Evolutionary conservation across 208 protist species (phyloP).

Genomic region (Leishmania mexicana): DNA sequence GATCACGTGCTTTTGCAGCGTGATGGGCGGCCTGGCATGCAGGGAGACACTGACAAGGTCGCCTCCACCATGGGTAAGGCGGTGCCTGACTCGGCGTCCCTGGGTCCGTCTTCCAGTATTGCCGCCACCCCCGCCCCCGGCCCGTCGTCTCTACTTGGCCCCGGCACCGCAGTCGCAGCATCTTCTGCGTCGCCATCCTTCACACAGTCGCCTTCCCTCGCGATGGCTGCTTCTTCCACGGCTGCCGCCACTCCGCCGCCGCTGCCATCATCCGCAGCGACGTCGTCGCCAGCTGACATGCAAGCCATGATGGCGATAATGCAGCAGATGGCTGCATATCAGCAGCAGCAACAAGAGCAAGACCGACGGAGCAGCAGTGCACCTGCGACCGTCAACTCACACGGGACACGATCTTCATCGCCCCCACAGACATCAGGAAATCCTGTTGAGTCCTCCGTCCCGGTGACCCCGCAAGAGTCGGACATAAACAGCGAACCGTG

Average conservation of each 20-base stretch:
- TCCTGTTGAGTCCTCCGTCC: slow-evolving; percentile 17
- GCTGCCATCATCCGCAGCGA: background rate
- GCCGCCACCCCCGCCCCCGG: background rate
- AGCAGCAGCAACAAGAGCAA: background rate
- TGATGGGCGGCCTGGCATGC: slow-evolving; percentile 27
- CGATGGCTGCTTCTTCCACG: background rate
- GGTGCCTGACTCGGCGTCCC: background rate
- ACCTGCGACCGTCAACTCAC: background rate
- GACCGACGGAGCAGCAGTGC: background rate
- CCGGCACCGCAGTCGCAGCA: background rate
- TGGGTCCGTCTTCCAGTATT: background rate
- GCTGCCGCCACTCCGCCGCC: background rate
- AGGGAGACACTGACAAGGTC: slow-evolving; percentile 32
- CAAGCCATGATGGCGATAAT: slow-evolving; percentile 56
- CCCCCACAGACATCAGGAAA: background rate
- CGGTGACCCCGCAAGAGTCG: slow-evolving; percentile 19
- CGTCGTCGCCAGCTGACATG: slow-evolving; percentile 22
- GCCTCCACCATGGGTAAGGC: slow-evolving; percentile 9
- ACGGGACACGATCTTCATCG: background rate
- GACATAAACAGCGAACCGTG: slow-evolving; percentile 12
- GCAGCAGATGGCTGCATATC: slow-evolving; percentile 36
- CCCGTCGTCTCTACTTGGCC: background rate
- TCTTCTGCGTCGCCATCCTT: background rate
- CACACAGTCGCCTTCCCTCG: background rate
- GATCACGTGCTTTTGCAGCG: slow-evolving; percentile 38